phyloP scores from a whole-genome alignment of 371 early-diverging fungal genomes.

The Rhizopus sp. region DNA sequence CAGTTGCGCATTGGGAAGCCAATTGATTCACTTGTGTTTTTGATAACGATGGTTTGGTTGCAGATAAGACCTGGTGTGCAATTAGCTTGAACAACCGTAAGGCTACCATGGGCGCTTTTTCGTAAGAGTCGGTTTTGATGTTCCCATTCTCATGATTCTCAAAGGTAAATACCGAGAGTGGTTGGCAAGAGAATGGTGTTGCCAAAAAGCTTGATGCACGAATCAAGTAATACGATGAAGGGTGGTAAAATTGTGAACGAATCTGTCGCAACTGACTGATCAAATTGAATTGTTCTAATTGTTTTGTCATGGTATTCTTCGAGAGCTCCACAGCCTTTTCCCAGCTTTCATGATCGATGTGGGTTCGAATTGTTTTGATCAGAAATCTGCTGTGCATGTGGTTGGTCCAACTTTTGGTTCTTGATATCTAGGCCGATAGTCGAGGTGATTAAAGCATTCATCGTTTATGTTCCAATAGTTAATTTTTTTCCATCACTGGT shows the following conservation, averaged over 20 bases:
- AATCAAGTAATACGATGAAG: constrained; percentile 9
- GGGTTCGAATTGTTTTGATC: not conserved
- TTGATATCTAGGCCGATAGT: constrained; percentile 18
- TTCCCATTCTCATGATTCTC: constrained; percentile 14
- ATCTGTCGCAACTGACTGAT: constrained; percentile 11
- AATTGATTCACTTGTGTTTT: constrained; percentile 13
- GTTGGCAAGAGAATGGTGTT: constrained; percentile 4
- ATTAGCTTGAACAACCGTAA: constrained; percentile 14
- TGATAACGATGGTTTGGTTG: constrained; percentile 14
- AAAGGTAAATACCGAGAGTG: constrained; percentile 8
- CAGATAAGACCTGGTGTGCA: constrained; percentile 20
- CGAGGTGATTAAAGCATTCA: constrained; percentile 27
- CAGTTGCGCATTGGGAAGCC: constrained; percentile 10
- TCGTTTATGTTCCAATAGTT: constrained; percentile 23
- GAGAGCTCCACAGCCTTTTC: constrained; percentile 1
- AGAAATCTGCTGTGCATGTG: not conserved
- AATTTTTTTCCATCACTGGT: constrained; percentile 21
- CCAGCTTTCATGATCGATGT: constrained; percentile 5
- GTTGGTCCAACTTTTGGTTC: constrained; percentile 5
- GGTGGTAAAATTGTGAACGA: constrained; percentile 9
- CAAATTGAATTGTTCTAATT: not conserved
- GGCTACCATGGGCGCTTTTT: constrained; percentile 20
- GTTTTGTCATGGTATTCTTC: not conserved
- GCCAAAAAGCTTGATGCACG: constrained; percentile 13
- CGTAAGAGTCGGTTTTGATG: constrained; percentile 13